phyloP scores from a whole-genome alignment of 2,329 filamentous ascomycete genomes.

The Aspergillus pseudotamarii region DNA sequence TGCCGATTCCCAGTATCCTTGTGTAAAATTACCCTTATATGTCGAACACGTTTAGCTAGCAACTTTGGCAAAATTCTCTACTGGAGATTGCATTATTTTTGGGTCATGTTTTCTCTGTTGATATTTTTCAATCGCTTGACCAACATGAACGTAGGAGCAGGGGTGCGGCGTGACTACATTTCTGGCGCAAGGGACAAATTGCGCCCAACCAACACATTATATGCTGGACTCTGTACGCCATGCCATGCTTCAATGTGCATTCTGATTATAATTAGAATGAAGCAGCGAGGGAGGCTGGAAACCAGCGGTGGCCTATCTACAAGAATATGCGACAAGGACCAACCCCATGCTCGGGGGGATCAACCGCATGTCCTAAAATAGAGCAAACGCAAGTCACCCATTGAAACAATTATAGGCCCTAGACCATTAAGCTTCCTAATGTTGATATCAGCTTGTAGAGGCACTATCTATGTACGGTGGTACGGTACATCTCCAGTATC shows the following conservation, averaged over 20 bases:
- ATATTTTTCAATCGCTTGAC: not conserved
- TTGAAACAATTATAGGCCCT: not conserved
- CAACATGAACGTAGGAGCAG: not conserved
- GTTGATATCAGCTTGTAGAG: not conserved
- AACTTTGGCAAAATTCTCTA: conserved; percentile 19
- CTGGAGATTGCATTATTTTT: conserved; percentile 20
- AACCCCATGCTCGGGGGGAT: not conserved
- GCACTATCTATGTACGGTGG: not conserved
- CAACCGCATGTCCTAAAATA: not conserved
- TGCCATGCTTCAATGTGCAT: not conserved
- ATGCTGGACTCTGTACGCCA: not conserved
- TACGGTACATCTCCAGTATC: too few species aligned
- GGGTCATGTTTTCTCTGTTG: conserved; percentile 3
- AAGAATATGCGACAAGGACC: not conserved
- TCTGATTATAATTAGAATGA: not conserved
- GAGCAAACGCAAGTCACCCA: not conserved
- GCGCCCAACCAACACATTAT: not conserved
- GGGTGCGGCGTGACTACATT: not conserved
- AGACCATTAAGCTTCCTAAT: not conserved
- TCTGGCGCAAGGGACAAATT: not conserved
- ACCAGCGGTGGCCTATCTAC: not conserved
- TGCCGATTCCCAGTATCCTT: conserved; percentile 25
- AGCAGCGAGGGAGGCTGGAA: not conserved
- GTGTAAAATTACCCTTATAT: conserved; percentile 34
- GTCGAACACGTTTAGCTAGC: conserved; percentile 27